These are phyloP conservation scores for Lactarius hatsudake DNA, from an alignment of 768 basidiomycete species.

Conservation along the genomic window DNA sequence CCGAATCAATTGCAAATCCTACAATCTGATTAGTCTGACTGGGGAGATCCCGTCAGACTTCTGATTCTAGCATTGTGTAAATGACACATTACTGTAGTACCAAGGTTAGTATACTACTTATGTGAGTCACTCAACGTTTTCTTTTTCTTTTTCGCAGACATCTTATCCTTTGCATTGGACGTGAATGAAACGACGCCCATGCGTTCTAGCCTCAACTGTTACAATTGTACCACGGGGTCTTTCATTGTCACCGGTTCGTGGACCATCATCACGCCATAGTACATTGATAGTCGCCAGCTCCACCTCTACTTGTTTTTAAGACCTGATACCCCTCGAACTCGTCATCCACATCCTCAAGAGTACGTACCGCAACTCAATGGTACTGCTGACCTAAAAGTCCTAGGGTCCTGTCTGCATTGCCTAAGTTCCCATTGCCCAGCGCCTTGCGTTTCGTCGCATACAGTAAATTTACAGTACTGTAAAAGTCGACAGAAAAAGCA, in stretches of 20 bases:
- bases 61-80: no score
- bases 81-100: no score
- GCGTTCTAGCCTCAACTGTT: not conserved
- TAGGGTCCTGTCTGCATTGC: not conserved
- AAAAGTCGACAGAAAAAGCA: not conserved
- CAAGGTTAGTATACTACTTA: no score
- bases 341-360: not conserved
- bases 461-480: not conserved
- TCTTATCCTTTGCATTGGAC: no score
- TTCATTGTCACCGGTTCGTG: not conserved
- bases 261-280: no score
- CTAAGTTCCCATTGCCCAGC: not conserved
- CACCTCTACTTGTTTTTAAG: not conserved
- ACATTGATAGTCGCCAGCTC: no score
- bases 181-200: no score
- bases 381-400: not conserved
- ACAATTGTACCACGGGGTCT: not conserved
- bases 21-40: no score
- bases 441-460: conserved; percentile 1
- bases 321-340: not conserved
- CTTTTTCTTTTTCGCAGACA: no score
- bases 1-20: no score
- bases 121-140: no score
- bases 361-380: not conserved
- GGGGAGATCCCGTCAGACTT: no score